A percentile compares a stretch with the other conserved stretches of the same genome.
These are phyloP conservation scores for Tothia fuscella DNA, from an alignment of 2,329 filamentous ascomycete species.

Conservation along the genomic window DNA sequence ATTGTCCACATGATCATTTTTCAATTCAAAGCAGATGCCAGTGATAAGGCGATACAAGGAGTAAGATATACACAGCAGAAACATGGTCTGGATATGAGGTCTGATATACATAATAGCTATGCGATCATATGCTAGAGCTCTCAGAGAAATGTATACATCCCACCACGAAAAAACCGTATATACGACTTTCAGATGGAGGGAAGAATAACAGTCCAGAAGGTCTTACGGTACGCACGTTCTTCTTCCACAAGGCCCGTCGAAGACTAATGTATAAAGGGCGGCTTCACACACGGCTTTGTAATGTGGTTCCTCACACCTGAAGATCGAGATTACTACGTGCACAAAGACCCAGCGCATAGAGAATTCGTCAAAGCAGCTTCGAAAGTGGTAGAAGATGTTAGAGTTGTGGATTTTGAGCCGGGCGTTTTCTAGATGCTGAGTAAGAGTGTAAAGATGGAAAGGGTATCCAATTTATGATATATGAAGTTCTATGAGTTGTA, in stretches of 20 bases:
- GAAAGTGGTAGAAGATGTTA: conserved; percentile 38
- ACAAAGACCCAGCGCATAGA: conserved; percentile 51
- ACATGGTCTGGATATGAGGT: too few species aligned
- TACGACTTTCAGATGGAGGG: conserved; percentile 46
- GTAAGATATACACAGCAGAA: too few species aligned
- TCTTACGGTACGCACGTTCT: conserved; percentile 37
- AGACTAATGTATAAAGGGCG: conserved; percentile 30
- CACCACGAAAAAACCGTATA: conserved; percentile 46
- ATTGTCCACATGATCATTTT: conserved; percentile 60
- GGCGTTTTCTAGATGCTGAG: conserved; percentile 32
- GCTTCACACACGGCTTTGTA: conserved; percentile 58
- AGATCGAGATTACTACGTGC: conserved; percentile 58
- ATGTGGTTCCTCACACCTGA: conserved; percentile 50
- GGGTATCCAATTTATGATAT: not conserved
- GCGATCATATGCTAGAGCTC: conserved; percentile 44
- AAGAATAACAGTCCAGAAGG: conserved; percentile 51
- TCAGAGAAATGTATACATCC: conserved; percentile 49
- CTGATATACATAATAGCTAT: conserved; percentile 37
- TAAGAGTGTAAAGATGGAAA: not conserved
- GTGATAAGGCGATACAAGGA: conserved; percentile 40
- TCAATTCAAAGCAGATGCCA: conserved; percentile 45
- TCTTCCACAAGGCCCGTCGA: not conserved
- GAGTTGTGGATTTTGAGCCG: conserved; percentile 49
- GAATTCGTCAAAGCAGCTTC: conserved; percentile 44
- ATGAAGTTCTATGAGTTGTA: not conserved